These are phyloP conservation scores for Selaginella moellendorffii DNA, from an alignment of 75 land plant species.

Conservation along the genomic window DNA sequence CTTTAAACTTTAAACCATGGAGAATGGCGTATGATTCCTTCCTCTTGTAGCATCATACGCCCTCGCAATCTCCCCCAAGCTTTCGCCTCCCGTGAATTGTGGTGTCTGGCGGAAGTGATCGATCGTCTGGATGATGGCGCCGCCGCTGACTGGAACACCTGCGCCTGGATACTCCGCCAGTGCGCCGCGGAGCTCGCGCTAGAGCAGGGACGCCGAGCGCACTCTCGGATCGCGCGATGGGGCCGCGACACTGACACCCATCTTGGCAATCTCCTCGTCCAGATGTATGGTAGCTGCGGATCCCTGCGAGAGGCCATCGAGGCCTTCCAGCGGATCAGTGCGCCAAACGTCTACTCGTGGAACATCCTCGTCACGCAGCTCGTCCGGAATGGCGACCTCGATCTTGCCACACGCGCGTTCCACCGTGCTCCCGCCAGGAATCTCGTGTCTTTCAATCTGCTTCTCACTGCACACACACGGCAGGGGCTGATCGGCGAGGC, in stretches of 20 bases:
- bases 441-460: neutral
- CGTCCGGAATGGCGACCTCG: neutral
- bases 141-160: no score
- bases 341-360: neutral
- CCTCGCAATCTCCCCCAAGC: no score
- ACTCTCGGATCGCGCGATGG: neutral
- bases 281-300: neutral
- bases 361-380: neutral
- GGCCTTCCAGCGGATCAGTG: neutral
- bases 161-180: neutral
- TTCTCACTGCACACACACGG: neutral
- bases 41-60: no score
- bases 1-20: no score
- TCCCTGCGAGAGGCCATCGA: neutral
- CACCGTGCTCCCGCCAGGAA: neutral
- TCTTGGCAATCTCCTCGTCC: neutral
- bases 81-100: no score
- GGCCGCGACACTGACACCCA: neutral
- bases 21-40: no score
- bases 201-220: neutral
- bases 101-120: no score
- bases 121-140: no score
- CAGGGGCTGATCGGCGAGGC: neutral
- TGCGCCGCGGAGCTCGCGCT: neutral
- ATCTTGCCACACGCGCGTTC: neutral